Evolutionary conservation across 129 eudicot species (phyloP).

Genomic region (Centrapalus pauciflorus): DNA sequence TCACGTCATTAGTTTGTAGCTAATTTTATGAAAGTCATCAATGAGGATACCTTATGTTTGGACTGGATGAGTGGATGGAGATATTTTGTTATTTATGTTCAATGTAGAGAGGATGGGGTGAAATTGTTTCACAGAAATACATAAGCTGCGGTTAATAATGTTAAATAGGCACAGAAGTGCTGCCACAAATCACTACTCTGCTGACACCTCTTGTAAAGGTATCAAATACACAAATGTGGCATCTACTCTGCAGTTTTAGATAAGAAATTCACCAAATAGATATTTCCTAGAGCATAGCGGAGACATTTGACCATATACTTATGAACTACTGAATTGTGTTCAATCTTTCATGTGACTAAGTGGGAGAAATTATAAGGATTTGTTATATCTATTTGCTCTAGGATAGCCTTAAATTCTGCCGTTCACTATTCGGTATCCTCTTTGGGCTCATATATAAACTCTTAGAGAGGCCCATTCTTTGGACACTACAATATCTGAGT

Average conservation of each 20-base stretch:
- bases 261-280: background rate
- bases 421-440: background rate
- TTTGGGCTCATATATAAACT: background rate
- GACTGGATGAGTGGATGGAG: background rate
- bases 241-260: background rate
- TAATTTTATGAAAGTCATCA: background rate
- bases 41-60: background rate
- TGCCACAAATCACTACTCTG: background rate
- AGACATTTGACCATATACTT: background rate
- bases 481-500: background rate
- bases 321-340: background rate
- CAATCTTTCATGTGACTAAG: background rate
- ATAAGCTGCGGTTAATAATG: background rate
- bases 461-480: background rate
- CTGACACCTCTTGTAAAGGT: background rate
- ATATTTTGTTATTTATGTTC: background rate
- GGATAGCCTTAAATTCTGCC: background rate
- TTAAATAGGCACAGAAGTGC: background rate
- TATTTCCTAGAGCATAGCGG: background rate
- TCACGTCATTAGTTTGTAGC: background rate
- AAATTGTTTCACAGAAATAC: background rate
- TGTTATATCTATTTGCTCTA: background rate
- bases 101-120: background rate
- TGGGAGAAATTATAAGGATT: background rate
- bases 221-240: background rate